These are phyloP conservation scores for Monosporascus sp. DNA, from an alignment of 2,329 filamentous ascomycete genomes.

Conservation along the genomic window DNA sequence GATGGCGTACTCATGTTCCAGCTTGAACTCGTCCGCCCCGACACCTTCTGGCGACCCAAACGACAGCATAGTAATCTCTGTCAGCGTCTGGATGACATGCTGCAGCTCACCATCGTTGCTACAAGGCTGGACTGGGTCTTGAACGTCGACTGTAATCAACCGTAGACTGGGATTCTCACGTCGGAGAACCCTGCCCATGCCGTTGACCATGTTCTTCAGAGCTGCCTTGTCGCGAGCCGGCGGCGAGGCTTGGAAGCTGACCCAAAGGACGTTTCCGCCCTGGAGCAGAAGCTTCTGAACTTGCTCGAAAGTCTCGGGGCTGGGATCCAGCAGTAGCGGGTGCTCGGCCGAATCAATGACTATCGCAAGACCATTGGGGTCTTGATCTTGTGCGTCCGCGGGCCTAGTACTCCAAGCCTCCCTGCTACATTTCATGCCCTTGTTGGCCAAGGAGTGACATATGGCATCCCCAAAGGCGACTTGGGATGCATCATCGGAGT, in stretches of 20 bases:
- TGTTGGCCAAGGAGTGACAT: background rate
- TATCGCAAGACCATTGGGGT: background rate
- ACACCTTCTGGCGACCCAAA: background rate
- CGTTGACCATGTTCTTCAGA: constrained; percentile 8
- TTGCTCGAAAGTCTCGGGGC: constrained; percentile 4
- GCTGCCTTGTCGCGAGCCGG: background rate
- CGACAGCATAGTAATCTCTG: background rate
- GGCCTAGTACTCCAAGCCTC: background rate
- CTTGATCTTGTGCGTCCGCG: background rate
- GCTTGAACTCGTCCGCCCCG: background rate
- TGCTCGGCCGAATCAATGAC: constrained; percentile 11
- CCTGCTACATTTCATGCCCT: background rate
- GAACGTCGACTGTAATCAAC: constrained; percentile 5
- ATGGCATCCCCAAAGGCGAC: constrained; percentile 1
- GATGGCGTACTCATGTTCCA: constrained; percentile 4
- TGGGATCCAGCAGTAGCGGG: constrained; percentile 6
- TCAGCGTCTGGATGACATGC: background rate
- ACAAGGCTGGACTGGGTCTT: background rate
- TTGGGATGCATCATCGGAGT: background rate
- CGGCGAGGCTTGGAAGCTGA: constrained; percentile 5
- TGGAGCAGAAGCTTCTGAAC: constrained; percentile 8
- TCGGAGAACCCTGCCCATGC: constrained; percentile 10
- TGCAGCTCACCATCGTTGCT: background rate
- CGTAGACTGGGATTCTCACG: constrained; percentile 8
- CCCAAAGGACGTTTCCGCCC: constrained; percentile 6